Percentiles rank a stretch among this genome's conserved stretches.
Conservation (phyloP, 495 filamentous ascomycete species). For the Saxophila tyrrhenica region DNA sequence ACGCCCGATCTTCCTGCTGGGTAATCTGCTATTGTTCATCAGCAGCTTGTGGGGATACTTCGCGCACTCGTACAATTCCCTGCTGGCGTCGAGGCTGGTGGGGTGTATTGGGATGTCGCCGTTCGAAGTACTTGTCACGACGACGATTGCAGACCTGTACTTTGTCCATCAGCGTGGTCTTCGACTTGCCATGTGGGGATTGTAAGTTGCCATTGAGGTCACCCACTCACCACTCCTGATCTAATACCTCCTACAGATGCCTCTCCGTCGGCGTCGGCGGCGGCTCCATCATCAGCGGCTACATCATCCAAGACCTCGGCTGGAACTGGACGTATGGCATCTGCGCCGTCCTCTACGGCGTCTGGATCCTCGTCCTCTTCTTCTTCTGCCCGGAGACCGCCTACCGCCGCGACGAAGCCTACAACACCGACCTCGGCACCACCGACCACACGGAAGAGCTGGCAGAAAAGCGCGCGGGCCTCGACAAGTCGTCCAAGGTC, state of each 20-base stretch:
- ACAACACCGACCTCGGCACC: slow-evolving; percentile 14
- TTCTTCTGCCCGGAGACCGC: slow-evolving; percentile 44
- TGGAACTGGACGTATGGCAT: slow-evolving; percentile 44
- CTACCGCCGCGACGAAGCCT: slow-evolving; percentile 30
- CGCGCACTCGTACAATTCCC: slow-evolving; percentile 42
- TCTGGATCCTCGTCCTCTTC: slow-evolving; percentile 35
- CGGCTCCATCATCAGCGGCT: slow-evolving; percentile 22
- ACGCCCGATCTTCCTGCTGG: slow-evolving; percentile 49
- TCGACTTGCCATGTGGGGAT: slow-evolving; percentile 50
- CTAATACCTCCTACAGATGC: slow-evolving; percentile 27
- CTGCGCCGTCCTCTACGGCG: slow-evolving; percentile 42
- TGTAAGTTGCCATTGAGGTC: not conserved
- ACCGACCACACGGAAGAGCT: slow-evolving; percentile 8
- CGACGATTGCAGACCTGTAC: slow-evolving; percentile 33
- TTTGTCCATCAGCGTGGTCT: slow-evolving; percentile 57
- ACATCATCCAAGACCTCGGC: slow-evolving; percentile 35
- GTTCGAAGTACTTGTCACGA: slow-evolving; percentile 35
- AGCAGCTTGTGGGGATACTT: slow-evolving; percentile 51
- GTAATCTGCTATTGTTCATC: slow-evolving; percentile 46
- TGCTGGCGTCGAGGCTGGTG: slow-evolving; percentile 40
- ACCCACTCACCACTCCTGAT: not conserved
- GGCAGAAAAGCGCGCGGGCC: slow-evolving; percentile 1
- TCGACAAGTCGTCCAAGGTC: not conserved
- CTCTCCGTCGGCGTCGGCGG: slow-evolving; percentile 35
- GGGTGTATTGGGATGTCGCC: slow-evolving; percentile 46